These are phyloP conservation scores for Arthrobotrys iridis DNA, from an alignment of 2,329 filamentous ascomycete genomes.

Conservation along the genomic window DNA sequence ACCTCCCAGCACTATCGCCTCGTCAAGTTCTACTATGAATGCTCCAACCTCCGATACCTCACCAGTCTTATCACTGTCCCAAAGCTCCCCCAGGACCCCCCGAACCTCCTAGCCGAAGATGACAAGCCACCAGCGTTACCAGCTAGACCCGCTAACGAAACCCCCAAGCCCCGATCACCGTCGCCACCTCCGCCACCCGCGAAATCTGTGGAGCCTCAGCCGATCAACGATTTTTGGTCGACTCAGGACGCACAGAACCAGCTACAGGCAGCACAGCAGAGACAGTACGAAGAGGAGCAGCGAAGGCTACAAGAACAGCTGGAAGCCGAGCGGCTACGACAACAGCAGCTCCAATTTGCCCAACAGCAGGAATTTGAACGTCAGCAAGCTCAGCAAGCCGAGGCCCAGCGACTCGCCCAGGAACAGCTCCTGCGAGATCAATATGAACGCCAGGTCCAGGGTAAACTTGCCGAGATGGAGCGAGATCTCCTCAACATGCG, in stretches of 20 bases:
- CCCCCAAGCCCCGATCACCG: conserved; percentile 75
- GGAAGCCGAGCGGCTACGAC: conserved; percentile 79
- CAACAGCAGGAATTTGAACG: conserved; percentile 96
- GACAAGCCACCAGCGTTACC: conserved; percentile 85
- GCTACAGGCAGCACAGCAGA: conserved; percentile 81
- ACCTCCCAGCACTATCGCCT: conserved; percentile 96
- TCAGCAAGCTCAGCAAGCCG: conserved; percentile 84
- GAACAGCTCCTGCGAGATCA: conserved; percentile 90
- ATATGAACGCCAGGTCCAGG: conserved; percentile 91
- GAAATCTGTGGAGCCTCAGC: conserved; percentile 82
- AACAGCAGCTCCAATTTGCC: conserved; percentile 83
- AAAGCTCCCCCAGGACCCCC: conserved; percentile 92
- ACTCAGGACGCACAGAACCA: conserved; percentile 68
- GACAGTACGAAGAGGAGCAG: conserved; percentile 95
- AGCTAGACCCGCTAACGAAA: conserved; percentile 74
- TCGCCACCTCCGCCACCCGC: conserved; percentile 74
- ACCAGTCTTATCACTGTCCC: conserved; percentile 96
- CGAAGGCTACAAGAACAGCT: conserved; percentile 86
- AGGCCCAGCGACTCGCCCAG: conserved; percentile 90
- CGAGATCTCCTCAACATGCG: conserved; percentile 93
- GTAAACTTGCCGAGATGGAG: conserved; percentile 92
- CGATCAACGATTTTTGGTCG: conserved; percentile 98
- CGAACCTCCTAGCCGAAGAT: conserved; percentile 85
- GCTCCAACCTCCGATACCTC: conserved; percentile 94
- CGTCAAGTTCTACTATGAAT: conserved; percentile 98